Evolutionary conservation across 2,329 filamentous ascomycete species (phyloP), one percentile per base, ranked within the genome.

Genomic region (Nemania sp.): DNA sequence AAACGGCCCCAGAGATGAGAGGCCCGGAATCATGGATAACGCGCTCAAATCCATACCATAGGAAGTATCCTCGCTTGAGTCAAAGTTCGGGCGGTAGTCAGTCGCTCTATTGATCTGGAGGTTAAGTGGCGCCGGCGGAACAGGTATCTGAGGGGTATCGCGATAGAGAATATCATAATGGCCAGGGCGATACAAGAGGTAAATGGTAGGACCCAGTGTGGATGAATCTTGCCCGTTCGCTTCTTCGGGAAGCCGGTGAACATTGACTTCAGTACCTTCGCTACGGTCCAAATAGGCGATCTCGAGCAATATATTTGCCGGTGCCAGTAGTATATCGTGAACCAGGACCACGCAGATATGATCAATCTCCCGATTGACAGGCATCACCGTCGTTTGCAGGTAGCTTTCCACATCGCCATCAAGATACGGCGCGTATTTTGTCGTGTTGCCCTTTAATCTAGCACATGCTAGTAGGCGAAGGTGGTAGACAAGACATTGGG

Each of bases 141-240:
- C 62, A 69, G 77, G 72, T 64, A 73, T 58, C 66, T 69, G 53
- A 70, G 18, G 41, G 41, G 66, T 52, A 66, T 75, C 63, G 85
- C 83, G 77, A 83, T 99, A 99, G 38, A 98, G 86, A 69, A 99
- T 90, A 79, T 98, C 96, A 80, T 98, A 99, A 80, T 98, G 96
- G 68, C 93, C 93, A 49, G 83, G 97, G 78, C 83, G 90, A 87
- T 82, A 94, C 76, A 85, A 86, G 68, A 86, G 82, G 73, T 88
- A 83, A 41, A 90, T 87, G 35, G 87, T 83, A 27, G 85, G 83
- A 0, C 83, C 85, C 0, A 86, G 75, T 0, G 77, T 76, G 18
- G 80, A 79, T 51, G 79, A 74, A 60, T 84, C 82, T 62, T 84
- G 82, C 3, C 76, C 78, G 62, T 84, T 85, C 15, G 83, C 81